Conservation (phyloP, 139 green algal genomes). For the Eudorina sp. region DNA sequence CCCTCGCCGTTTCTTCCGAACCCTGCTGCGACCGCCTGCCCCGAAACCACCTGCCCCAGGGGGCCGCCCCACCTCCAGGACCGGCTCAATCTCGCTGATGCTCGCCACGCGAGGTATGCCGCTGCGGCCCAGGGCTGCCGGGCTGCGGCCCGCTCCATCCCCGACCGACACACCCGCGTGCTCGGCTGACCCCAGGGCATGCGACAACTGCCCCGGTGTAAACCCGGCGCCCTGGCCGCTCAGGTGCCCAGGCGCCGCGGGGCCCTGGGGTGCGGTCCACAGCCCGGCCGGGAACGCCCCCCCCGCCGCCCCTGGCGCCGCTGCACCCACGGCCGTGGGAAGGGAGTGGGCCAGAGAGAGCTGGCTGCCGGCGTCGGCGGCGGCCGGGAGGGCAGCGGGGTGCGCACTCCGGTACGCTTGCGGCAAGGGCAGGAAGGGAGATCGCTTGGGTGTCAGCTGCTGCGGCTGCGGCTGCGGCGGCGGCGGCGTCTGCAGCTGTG, state of each 20-base stretch:
- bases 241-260: no score
- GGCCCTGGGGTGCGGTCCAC: no score
- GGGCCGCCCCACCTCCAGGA: not conserved
- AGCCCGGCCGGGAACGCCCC: no score
- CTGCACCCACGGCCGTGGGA: not conserved
- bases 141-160: not conserved
- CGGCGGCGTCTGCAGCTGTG: not conserved
- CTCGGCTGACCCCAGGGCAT: not conserved
- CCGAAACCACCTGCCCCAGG: not conserved
- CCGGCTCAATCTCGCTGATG: slow-evolving; percentile 42
- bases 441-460: not conserved
- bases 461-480: not conserved
- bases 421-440: not conserved
- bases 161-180: not conserved
- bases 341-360: not conserved
- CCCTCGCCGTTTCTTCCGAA: no score
- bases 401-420: not conserved
- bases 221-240: no score
- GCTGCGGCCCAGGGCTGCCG: not conserved
- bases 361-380: not conserved
- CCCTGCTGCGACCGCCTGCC: no score
- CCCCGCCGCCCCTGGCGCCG: no score
- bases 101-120: not conserved
- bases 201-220: not conserved
- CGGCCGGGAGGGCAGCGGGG: not conserved